Base-by-base conservation (phyloP, 495 filamentous ascomycete species). In the Astrocystis sublimbata region DNA sequence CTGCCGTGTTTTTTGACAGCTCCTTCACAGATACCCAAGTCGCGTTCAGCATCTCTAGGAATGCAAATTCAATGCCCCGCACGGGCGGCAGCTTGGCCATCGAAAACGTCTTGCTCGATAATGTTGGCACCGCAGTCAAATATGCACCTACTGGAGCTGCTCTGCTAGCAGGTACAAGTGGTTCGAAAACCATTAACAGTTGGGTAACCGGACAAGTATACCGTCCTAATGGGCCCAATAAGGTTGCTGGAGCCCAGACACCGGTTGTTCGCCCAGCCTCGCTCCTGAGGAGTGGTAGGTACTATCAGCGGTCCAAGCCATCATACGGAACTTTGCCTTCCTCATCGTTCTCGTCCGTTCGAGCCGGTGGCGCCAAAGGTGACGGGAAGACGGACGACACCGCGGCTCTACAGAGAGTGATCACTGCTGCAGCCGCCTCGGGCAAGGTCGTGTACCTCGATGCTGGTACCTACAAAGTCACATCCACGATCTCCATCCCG, bases 371-470 rank as follows among this genome's bases (percentile, higher is more conserved):
- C 35, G 91, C 90, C 52, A 86, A 83, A 64, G 93, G 93, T 62
- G 90, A 90, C 68, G 88, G 85, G 15, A 66, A 65, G 1, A 80
- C 84, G 5, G 88, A 91, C 63, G 88, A 90, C 68, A 88, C 88
- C 9, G 73, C 72, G 0, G 80, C 79, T 8, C 76, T 97, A 52
- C 92, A 97, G 70, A 78, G 81, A 19, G 68, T 86, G 36, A 79
- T 92, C 36, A 81, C 91, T 51, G 81, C 80, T 9, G 86, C 82
- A 15, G 71, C 74, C 6, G 70, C 73, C 0, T 61, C 75, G 0
- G 75, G 75, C 50, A 86, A 90, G 50, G 79, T 97, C 40, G 85
- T 93, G 45, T 96, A 88, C 79, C 89, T 97, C 69, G 90, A 96
- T 67, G 87, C 92, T 58, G 93, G 93, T 21, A 84, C 86, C 24